Evolutionary conservation across 2,329 filamentous ascomycete species (phyloP), one percentile per base, ranked within the genome.

Genomic region (Aureobasidium subglaciale): DNA sequence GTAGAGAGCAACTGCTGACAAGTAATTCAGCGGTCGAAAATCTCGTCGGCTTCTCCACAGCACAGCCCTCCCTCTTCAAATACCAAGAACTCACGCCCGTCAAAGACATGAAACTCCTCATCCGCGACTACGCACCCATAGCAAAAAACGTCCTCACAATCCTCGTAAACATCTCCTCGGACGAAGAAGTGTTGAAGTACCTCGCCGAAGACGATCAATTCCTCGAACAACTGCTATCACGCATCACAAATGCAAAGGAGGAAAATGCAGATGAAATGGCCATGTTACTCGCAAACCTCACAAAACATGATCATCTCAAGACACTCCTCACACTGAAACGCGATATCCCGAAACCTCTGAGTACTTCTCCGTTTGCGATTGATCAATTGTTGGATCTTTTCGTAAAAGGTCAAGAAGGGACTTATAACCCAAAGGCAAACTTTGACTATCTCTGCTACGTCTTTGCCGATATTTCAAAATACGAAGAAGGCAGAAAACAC

Each of bases 331-430:
- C 78, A 4, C 76, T 87, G 55, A 87, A 86, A 65, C 86, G 90
- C 60, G 74, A 80, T 6, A 70, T 85, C 0, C 87, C 90, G 2
- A 80, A 84, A 55, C 77, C 78, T n/a, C 80, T 96, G 6, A 84
- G 82, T 5, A 86, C 83, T 1, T 88, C 89, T 37, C 80, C 85
- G 32, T 78, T 82, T 57, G 85, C 89, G 4, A 82, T 97, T 64
- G 90, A 96, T 69, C 93, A 97, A 71, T 76, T 99, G 27, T 83
- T 99, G 69, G 93, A 97, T 70, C 86, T 95, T 63, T 99, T 99
- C 68, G 93, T 97, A 67, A 95, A 93, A 74, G 92, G 92, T 18
- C 85, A 88, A 20, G 85, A 87, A 59, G 87, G 87, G 22, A 77
- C 79, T 9, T 90, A 93, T 71, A 97, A 97, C 77, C 86, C 87